Percentiles rank a stretch among this genome's conserved stretches.
Conservation (phyloP, 2,329 filamentous ascomycete genomes). For the Stenocarpella maydis region DNA sequence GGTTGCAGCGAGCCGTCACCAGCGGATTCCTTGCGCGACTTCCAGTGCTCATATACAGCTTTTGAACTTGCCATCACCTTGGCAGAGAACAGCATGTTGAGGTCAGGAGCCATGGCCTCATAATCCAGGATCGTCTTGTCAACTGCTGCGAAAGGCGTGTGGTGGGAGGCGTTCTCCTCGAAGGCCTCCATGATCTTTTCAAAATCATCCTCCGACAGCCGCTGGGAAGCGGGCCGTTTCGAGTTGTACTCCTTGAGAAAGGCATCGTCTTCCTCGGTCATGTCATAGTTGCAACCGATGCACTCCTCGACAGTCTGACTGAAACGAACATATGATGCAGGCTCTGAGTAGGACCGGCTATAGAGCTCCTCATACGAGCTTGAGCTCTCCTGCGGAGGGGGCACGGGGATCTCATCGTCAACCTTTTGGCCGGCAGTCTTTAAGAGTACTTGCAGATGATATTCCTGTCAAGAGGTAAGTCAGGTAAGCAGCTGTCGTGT, state of each 20-base stretch:
- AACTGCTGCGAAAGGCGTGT: constrained; percentile 88
- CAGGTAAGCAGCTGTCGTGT: constrained; percentile 39
- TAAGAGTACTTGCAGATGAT: constrained; percentile 87
- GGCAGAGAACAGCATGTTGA: constrained; percentile 54
- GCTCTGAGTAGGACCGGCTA: constrained; percentile 79
- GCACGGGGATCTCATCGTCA: constrained; percentile 71
- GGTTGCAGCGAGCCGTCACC: constrained; percentile 80
- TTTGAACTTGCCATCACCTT: constrained; percentile 70
- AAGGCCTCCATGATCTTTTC: constrained; percentile 95
- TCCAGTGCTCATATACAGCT: constrained; percentile 92
- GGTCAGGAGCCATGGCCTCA: constrained; percentile 77
- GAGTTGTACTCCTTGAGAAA: constrained; percentile 87
- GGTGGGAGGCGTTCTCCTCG: constrained; percentile 82
- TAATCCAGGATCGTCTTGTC: constrained; percentile 86
- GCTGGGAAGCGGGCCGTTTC: constrained; percentile 69
- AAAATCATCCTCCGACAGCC: constrained; percentile 89
- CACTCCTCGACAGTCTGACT: constrained; percentile 98
- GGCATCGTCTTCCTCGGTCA: constrained; percentile 88
- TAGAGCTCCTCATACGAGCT: constrained; percentile 90
- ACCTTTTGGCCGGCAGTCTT: constrained; percentile 63
- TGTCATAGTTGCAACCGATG: constrained; percentile 85
- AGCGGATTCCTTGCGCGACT: constrained; percentile 68
- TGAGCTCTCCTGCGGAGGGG: constrained; percentile 67
- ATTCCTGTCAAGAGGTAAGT: constrained; percentile 72
- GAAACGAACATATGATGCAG: constrained; percentile 94